A percentile compares a stretch with the other conserved stretches of the same genome.
These are phyloP conservation scores for Psilocybe mexicana DNA, from an alignment of 1,284 basidiomycete species.

Conservation along the genomic window DNA sequence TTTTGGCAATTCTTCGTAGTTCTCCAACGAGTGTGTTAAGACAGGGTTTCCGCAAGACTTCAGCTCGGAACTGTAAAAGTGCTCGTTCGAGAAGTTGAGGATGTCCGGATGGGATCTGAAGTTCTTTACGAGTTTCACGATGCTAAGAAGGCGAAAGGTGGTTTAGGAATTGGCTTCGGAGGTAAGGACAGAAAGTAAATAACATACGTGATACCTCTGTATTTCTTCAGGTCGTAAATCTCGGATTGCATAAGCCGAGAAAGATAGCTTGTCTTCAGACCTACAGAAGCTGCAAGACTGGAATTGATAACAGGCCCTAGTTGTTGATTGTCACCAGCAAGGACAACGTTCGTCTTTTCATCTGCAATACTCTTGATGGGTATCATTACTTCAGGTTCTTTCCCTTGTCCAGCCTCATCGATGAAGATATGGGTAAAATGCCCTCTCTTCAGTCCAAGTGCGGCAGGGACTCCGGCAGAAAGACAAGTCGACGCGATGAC, in stretches of 20 bases:
- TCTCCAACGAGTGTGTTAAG: slow-evolving; percentile 40
- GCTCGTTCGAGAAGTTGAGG: slow-evolving; percentile 53
- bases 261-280: slow-evolving; percentile 50
- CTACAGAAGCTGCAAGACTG: slow-evolving; percentile 42
- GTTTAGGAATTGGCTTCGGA: not conserved
- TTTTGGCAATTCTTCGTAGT: slow-evolving; percentile 42
- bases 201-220: slow-evolving; percentile 38
- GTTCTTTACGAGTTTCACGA: slow-evolving; percentile 61
- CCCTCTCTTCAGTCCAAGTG: slow-evolving; percentile 49
- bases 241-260: slow-evolving; percentile 50
- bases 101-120: slow-evolving; percentile 60
- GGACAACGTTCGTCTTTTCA: slow-evolving; percentile 45
- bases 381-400: slow-evolving; percentile 58
- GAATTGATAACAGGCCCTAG: slow-evolving; percentile 57
- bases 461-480: slow-evolving; percentile 45
- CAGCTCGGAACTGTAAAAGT: slow-evolving; percentile 58
- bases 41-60: slow-evolving; percentile 43
- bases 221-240: slow-evolving; percentile 39
- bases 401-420: slow-evolving; percentile 64
- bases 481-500: slow-evolving; percentile 57
- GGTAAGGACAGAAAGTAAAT: not conserved
- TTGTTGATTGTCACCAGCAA: slow-evolving; percentile 61
- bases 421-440: slow-evolving; percentile 61
- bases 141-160: slow-evolving; percentile 32
- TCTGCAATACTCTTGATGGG: slow-evolving; percentile 50